A percentile compares a stretch with the other conserved stretches of the same genome.
Conservation (phyloP, 208 protist species). For the Jaenimonas drosophilae region DNA sequence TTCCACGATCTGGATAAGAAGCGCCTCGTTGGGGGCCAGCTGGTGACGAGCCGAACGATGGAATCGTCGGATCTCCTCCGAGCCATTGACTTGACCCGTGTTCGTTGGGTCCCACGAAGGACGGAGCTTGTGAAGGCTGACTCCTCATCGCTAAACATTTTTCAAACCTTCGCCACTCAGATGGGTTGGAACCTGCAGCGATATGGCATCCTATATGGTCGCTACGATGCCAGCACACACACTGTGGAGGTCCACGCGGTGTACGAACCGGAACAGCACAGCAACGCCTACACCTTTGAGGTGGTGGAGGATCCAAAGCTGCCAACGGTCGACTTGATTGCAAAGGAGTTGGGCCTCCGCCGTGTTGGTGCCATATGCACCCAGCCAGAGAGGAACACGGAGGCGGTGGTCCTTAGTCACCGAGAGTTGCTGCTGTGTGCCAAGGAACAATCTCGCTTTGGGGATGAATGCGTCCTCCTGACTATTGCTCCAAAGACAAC, state of each 20-base stretch:
- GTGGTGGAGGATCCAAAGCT: conserved; percentile 25
- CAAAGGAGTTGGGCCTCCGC: conserved; percentile 49
- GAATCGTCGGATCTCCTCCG: no score
- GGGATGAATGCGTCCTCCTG: conserved; percentile 82
- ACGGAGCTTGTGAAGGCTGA: conserved; percentile 68
- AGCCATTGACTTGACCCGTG: conserved; percentile 63
- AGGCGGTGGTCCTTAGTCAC: conserved; percentile 21
- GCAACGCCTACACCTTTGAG: conserved; percentile 42
- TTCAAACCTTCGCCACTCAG: conserved; percentile 72
- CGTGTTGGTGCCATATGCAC: conserved; percentile 79
- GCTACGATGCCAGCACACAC: conserved; percentile 21
- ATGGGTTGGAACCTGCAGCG: conserved; percentile 72
- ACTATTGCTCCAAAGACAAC: conserved; percentile 46
- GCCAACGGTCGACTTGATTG: conserved; percentile 37
- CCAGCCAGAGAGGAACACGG: conserved; percentile 41
- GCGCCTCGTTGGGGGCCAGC: conserved; percentile 44
- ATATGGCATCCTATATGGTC: conserved; percentile 82
- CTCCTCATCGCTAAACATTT: conserved; percentile 63
- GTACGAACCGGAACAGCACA: conserved; percentile 82
- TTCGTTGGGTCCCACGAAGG: conserved; percentile 68
- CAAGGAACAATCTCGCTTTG: conserved; percentile 72
- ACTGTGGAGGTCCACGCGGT: conserved; percentile 72
- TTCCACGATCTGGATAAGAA: conserved; percentile 57
- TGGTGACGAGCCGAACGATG: conserved; percentile 57
- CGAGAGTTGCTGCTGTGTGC: conserved; percentile 75